Evolutionary conservation across 495 filamentous ascomycete genomes (phyloP), one percentile per base, ranked within the genome.

Genomic region (Apodospora peruviana): DNA sequence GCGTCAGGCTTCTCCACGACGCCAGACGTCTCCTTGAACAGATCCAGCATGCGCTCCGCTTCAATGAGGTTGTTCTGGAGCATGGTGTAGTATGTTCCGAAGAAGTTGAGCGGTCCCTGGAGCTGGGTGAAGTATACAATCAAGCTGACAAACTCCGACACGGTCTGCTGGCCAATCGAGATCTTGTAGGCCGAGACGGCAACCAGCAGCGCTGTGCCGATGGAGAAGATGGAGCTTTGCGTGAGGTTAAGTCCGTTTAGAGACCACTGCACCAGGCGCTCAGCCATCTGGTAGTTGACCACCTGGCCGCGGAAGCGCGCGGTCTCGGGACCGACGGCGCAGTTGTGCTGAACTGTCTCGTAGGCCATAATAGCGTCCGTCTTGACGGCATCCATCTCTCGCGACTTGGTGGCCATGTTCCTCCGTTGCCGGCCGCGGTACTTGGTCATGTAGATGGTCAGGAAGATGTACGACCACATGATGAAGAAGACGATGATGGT

Each of bases 281-380:
- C 90, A 36, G 87, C 86, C 45, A 71, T 73, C 63, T 96, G 90
- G 67, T 82, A 95, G 44, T 82, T 82, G 23, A 75, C 68, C 14
- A 96, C 87, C 1, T 89, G 86, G 4, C 70, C 65, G 10, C 85
- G 74, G 60, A 89, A 95, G 16, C 90, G 82, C 41, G 83, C 77
- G 61, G 91, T 95, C 57, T 96, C 91, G 65, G 90, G 94, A 0
- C 80, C 75, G 59, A 95, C 91, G 0, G 91, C 90, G 58, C 95
- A 95, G 75, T 95, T 95, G 59, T 96, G 95, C 64, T 96, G 95
- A 53, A 96, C 91, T 16, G 91, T 96, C 67, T 96, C 91, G 61
- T 96, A 96, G 10, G 88, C 90, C 34, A 89, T 81, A 77, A 96
- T 91, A 0, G 91, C 95, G 57, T 96, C 91, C 51, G 95, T 95